Base-by-base conservation (phyloP, 2,329 filamentous ascomycete species). In the Claviceps capensis region DNA sequence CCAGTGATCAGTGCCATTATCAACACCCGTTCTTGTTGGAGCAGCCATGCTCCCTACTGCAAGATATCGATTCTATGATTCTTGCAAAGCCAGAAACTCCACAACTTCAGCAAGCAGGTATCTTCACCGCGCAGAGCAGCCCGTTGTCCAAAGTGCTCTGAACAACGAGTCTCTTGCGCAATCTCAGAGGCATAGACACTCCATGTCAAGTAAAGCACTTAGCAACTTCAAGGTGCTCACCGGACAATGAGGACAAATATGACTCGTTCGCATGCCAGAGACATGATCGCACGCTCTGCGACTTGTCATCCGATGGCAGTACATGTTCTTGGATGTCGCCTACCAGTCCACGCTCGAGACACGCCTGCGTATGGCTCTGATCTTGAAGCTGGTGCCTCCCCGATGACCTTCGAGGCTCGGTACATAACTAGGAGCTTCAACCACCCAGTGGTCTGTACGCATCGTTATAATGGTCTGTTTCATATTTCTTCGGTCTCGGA, bases 111-210 rank as follows among this genome's bases (percentile, higher is more conserved):
- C 43, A 45, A 4, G 23, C 43, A 16, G 43, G 8, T 16, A 23
- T 45, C 23, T 30, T 45, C 23, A n/a, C 23, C 5, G 43, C 23
- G 22, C 43, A 45, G 13, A 45, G 43, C 7, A 30, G 43, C 22
- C 14, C n/a, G 1, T 6, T 14, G 22, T 37, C 30, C 8, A 47
- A 42, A 37, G 2, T 51, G 23, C 42, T 36, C 6, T 23, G 19
- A 16, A 51, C 50, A 13, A 22, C 17, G 16, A 16, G 19, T 13
- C n/a, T 43, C 17, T 6, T 51, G 34, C 14, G 17, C 41, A 51
- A 51, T 41, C n/a, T 51, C 22, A 36, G 50, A 30, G 50, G 44
- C n/a, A 51, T 51, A 17, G 30, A 30, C 16, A 51, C 50, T 14
- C 44, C 34, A 16, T 51, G 50, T 38, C 2, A 47, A 47, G 50